Conservation (phyloP, 805 yeast species). For the Wickerhamomyces tratensis region DNA sequence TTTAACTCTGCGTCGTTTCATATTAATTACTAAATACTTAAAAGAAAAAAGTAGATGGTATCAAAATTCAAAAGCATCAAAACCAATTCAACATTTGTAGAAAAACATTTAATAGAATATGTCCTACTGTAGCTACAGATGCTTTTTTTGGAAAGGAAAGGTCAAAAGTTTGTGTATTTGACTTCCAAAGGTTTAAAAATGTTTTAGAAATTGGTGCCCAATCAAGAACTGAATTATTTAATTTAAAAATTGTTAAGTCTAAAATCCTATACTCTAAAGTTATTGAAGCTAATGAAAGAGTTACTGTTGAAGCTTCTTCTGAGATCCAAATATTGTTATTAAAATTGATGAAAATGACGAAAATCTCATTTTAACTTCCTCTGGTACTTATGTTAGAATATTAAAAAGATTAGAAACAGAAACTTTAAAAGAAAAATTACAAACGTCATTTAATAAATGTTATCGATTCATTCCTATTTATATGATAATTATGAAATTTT, state of each 20-base stretch:
- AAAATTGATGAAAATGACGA: conserved; percentile 6
- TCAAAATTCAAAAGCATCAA: too few species aligned
- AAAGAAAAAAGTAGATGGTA: too few species aligned
- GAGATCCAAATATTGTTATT: conserved; percentile 49
- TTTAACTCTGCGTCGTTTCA: too few species aligned
- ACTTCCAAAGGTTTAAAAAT: conserved; percentile 88
- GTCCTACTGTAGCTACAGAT: conserved; percentile 94
- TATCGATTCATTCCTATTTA: conserved; percentile 63
- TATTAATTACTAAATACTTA: too few species aligned
- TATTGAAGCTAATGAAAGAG: conserved; percentile 82
- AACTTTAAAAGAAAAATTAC: conserved; percentile 32
- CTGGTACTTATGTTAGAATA: conserved; percentile 60
- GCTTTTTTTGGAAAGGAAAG: conserved; percentile 91
- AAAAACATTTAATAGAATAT: conserved; percentile 48
- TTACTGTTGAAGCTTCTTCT: conserved; percentile 70
- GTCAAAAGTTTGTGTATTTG: conserved; percentile 75
- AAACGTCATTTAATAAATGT: conserved; percentile 41
- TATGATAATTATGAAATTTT: conserved; percentile 58
- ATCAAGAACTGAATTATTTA: conserved; percentile 84
- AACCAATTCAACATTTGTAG: too few species aligned
- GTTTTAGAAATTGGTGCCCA: conserved; percentile 82
- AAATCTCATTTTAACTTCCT: conserved; percentile 41
- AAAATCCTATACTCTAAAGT: conserved; percentile 66
- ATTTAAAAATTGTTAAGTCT: conserved; percentile 64
- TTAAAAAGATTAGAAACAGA: conserved; percentile 38